Evolutionary conservation across 2,329 filamentous ascomycete species (phyloP).

Genomic region (Claviceps monticola): DNA sequence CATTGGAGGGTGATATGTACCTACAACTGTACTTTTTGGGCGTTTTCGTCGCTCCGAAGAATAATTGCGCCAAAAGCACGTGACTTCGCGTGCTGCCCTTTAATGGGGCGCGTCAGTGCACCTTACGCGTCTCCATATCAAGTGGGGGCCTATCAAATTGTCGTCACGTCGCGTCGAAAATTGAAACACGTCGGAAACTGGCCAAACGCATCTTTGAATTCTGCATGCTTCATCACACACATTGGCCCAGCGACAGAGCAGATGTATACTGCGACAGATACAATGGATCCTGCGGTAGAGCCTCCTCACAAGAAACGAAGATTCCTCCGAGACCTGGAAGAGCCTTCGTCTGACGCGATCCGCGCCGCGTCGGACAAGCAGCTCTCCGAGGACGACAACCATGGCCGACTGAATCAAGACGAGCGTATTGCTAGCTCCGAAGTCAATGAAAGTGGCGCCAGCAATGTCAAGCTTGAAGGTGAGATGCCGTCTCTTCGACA

Average conservation of each 20-base stretch:
- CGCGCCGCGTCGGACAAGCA: constrained; percentile 12
- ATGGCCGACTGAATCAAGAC: constrained; percentile 10
- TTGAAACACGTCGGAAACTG: background rate
- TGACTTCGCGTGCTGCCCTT: constrained; percentile 26
- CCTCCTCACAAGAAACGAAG: constrained; percentile 32
- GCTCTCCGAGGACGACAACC: constrained; percentile 13
- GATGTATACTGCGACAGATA: no score
- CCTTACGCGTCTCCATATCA: no score
- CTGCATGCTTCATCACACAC: constrained; percentile 21
- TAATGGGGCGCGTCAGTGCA: constrained; percentile 22
- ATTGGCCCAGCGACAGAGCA: constrained; percentile 19
- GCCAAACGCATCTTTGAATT: background rate
- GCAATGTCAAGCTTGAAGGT: constrained; percentile 5
- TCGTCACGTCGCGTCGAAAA: background rate
- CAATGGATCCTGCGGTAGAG: constrained; percentile 22
- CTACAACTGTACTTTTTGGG: no score
- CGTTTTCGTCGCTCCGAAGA: no score
- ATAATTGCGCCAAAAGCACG: constrained; percentile 8
- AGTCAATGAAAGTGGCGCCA: constrained; percentile 5
- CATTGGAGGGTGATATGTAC: no score
- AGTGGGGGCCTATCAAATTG: no score
- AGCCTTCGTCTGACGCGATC: constrained; percentile 15
- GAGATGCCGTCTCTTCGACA: constrained; percentile 9
- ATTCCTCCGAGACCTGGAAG: constrained; percentile 22
- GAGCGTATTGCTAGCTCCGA: constrained; percentile 7